A percentile compares a stretch with the other conserved stretches of the same genome.
These are phyloP conservation scores for Durotheca rogersii DNA, from an alignment of 495 filamentous ascomycete species.

Conservation along the genomic window DNA sequence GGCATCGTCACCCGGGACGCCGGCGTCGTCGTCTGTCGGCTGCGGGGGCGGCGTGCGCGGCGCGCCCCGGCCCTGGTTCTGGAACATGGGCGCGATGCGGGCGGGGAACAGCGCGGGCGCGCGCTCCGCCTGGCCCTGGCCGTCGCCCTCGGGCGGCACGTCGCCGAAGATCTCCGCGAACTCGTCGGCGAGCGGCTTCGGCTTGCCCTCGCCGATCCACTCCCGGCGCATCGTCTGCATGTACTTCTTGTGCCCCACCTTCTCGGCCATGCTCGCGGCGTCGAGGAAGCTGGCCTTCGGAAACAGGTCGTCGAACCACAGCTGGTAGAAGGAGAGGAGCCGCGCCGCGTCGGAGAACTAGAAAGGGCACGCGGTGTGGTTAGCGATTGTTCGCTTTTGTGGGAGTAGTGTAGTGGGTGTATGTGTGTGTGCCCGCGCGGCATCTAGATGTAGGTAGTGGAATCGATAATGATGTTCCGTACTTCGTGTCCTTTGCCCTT, in stretches of 20 bases:
- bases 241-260: conserved; percentile 79
- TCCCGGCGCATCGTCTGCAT: conserved; percentile 63
- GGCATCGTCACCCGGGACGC: conserved; percentile 39
- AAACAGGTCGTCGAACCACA: conserved; percentile 96
- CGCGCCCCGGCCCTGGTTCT: conserved; percentile 29
- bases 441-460: too few relatives aligned
- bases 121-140: conserved; percentile 35
- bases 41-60: conserved; percentile 40
- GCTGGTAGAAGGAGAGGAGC: conserved; percentile 86
- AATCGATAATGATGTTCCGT: too few relatives aligned
- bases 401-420: too few relatives aligned
- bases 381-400: too few relatives aligned
- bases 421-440: too few relatives aligned
- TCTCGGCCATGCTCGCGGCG: conserved; percentile 88
- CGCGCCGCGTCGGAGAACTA: conserved; percentile 83
- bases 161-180: conserved; percentile 42
- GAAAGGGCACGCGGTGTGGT: too few relatives aligned
- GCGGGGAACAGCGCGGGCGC: conserved; percentile 37
- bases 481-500: conserved; percentile 96
- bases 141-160: conserved; percentile 9
- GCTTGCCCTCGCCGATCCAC: conserved; percentile 82
- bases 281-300: conserved; percentile 93
- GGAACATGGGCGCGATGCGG: conserved; percentile 52
- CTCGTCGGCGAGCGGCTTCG: conserved; percentile 54
- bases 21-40: conserved; percentile 29